Evolutionary conservation across 2,329 filamentous ascomycete genomes (phyloP), one percentile per base, ranked within the genome.

Genomic region (Verticillium zaregamsianum): DNA sequence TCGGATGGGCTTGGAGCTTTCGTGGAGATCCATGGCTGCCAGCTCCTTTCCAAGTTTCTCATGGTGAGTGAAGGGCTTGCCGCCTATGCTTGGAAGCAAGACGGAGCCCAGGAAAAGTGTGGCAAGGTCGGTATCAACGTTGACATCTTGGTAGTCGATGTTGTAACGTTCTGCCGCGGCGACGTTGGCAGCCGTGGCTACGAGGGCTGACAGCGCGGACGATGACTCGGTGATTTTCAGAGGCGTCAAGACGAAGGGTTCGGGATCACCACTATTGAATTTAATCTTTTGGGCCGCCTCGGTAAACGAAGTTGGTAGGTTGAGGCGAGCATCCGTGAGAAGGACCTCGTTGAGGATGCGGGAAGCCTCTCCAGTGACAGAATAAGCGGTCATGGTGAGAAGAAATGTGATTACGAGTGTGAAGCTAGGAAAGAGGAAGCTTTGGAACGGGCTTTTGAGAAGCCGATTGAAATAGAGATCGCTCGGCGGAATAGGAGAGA

Each of bases 171-270:
- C 58, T 52, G 59, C 37, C 15, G 55, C 59, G 52, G 54, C 59
- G 14, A 55, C 64, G 59, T 54, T 66, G 7, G 58, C 66, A 25
- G 58, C 40, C 31, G 45, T 61, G 37, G 59, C 64, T 65, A 63
- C 76, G 67, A 59, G 70, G 67, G 68, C 73, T 72, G 58, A 77
- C 61, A 75, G 62, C 4, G 57, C 72, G 62, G 20, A 76, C 77
- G 73, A 78, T 74, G 67, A 80, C 72, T 70, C 80, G 77, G 20
- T 81, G 67, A 57, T 74, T 72, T 23, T 80, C 75, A 66, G 80
- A 74, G 67, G 80, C 74, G 33, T 63, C 61, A 63, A 57, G 5
- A 57, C 52, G 35, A 64, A 58, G 2, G 52, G 58, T 62, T 73
- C 67, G 59, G 57, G 45, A 14, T 63, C 61, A 8, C 17, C 45